These are phyloP conservation scores for Graphilbum fragrans DNA, from an alignment of 2,329 filamentous ascomycete species.

Conservation along the genomic window DNA sequence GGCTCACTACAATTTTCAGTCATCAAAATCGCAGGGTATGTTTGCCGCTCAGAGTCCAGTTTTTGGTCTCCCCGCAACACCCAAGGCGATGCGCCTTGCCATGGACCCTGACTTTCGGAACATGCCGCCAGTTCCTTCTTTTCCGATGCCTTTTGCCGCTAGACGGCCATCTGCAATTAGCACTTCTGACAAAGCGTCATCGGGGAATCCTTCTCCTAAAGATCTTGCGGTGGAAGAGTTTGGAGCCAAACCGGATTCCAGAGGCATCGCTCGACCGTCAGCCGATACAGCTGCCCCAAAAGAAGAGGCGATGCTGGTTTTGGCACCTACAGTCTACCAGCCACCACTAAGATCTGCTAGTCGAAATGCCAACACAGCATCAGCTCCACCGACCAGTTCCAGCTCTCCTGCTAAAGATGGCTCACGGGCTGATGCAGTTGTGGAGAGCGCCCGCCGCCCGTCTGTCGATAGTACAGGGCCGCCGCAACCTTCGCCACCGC, in stretches of 20 bases:
- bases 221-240: no score
- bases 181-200: background rate
- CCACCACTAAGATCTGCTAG: conserved; percentile 32
- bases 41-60: conserved; percentile 35
- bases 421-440: background rate
- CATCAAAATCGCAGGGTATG: conserved; percentile 22
- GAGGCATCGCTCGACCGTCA: background rate
- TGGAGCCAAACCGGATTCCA: conserved; percentile 9
- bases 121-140: conserved; percentile 39
- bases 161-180: no score
- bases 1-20: no score
- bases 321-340: conserved; percentile 49
- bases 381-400: conserved; percentile 31
- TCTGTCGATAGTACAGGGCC: conserved; percentile 35
- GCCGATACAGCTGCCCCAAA: conserved; percentile 5
- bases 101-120: conserved; percentile 47
- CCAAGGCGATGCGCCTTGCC: conserved; percentile 78
- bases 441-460: conserved; percentile 23
- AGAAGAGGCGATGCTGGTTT: conserved; percentile 26
- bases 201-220: background rate
- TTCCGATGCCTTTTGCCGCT: no score
- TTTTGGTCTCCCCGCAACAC: conserved; percentile 79
- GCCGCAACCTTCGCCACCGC: conserved; percentile 39
- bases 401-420: background rate
- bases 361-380: no score